Evolutionary conservation across 1,284 basidiomycete species (phyloP).

Genomic region (Ceratobasidium sp.): DNA sequence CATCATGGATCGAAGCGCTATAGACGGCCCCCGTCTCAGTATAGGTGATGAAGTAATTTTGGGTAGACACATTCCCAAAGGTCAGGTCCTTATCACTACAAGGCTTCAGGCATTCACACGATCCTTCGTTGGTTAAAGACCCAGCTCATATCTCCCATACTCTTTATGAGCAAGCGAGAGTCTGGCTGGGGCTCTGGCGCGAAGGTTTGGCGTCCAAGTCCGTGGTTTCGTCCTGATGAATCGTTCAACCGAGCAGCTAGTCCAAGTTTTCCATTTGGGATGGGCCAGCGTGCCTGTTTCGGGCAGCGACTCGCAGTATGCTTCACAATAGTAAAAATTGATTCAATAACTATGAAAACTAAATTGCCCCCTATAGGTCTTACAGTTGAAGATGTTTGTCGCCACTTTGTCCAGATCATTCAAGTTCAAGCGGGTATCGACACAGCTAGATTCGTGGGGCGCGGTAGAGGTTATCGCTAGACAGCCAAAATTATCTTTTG

Average conservation of each 20-base stretch:
- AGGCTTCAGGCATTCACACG: background rate
- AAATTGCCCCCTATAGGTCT: too few relatives aligned
- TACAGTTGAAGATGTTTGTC: slow-evolving; percentile 24
- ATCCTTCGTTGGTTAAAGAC: background rate
- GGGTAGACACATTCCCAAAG: slow-evolving; percentile 3
- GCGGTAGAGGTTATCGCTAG: background rate
- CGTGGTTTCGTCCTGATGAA: slow-evolving; percentile 5
- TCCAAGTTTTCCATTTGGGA: slow-evolving; percentile 14
- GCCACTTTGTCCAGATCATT: slow-evolving; percentile 14
- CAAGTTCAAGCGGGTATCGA: slow-evolving; percentile 18
- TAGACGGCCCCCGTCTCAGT: background rate
- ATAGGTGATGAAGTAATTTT: slow-evolving; percentile 1
- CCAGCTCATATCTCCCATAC: background rate
- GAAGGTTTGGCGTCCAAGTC: slow-evolving; percentile 13
- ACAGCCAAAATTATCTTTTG: slow-evolving; percentile 5
- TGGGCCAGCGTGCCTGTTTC: slow-evolving; percentile 22
- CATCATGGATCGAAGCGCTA: too few relatives aligned
- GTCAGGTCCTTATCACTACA: background rate
- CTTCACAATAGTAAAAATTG: background rate
- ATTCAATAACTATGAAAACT: background rate
- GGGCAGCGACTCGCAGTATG: slow-evolving; percentile 29
- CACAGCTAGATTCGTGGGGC: background rate
- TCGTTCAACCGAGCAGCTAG: slow-evolving; percentile 11
- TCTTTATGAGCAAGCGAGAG: background rate
- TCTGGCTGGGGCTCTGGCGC: slow-evolving; percentile 24